A percentile compares a stretch with the other conserved stretches of the same genome.
Conservation (phyloP, 768 basidiomycete species). For the Peribolospora kevripleyi region DNA sequence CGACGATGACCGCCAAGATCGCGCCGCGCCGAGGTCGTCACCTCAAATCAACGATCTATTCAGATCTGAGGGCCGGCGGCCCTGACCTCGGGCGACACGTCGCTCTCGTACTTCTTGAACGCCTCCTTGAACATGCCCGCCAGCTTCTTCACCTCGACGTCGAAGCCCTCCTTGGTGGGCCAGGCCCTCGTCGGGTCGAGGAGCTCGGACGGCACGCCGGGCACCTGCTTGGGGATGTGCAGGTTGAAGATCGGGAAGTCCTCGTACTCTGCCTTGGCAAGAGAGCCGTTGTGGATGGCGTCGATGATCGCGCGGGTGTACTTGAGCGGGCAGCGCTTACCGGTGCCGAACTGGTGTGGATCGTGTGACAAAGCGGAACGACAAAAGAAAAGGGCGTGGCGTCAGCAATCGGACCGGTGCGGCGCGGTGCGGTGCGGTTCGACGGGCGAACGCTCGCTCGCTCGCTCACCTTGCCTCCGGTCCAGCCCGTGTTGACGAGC, state of each 20-base stretch:
- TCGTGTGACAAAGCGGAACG: no score
- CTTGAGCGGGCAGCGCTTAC: conserved; percentile 87
- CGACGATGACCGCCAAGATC: no score
- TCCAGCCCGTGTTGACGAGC: conserved; percentile 95
- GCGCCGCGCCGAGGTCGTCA: no score
- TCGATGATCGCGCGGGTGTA: conserved; percentile 92
- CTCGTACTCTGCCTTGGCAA: conserved; percentile 67
- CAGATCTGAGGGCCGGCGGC: conserved; percentile 40
- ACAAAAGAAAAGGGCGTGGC: no score
- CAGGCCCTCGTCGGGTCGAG: conserved; percentile 74
- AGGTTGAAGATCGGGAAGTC: conserved; percentile 45
- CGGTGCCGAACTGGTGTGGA: conserved; percentile 37
- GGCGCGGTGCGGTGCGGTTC: no score
- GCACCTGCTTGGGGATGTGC: conserved; percentile 52
- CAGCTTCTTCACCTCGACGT: conserved; percentile 64
- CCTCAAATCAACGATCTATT: neutral
- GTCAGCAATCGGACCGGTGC: no score
- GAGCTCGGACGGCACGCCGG: conserved; percentile 71
- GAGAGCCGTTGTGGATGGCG: conserved; percentile 79
- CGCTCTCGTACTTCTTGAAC: conserved; percentile 71
- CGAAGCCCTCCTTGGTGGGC: conserved; percentile 70
- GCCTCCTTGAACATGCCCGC: conserved; percentile 47
- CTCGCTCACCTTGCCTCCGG: conserved; percentile 39
- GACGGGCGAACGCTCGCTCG: no score
- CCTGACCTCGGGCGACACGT: conserved; percentile 56